Conservation (phyloP, 2,329 filamentous ascomycete species). For the Pseudopyrenochaeta lycopersici region DNA sequence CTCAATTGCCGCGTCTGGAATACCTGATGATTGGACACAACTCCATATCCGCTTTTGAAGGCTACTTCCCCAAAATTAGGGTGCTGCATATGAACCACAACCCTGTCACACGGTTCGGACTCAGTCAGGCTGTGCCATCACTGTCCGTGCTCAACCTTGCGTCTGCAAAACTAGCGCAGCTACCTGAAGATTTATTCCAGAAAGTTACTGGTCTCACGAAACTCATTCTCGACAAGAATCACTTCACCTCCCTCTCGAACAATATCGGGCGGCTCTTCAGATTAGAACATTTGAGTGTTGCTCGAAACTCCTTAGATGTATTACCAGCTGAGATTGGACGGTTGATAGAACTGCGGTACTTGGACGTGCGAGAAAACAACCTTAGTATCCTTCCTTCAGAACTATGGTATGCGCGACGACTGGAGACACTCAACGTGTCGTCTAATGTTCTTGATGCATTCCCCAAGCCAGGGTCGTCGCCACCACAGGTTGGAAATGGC, state of each 20-base stretch:
- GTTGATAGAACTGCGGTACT: constrained; percentile 80
- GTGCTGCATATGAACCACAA: constrained; percentile 92
- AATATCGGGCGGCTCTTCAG: constrained; percentile 84
- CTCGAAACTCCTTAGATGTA: constrained; percentile 86
- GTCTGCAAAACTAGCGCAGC: constrained; percentile 87
- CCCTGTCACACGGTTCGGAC: constrained; percentile 91
- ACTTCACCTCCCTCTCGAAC: constrained; percentile 87
- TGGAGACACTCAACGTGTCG: constrained; percentile 93
- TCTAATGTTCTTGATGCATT: constrained; percentile 93
- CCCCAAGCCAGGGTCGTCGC: constrained; percentile 81
- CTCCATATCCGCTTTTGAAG: constrained; percentile 86
- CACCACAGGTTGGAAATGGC: constrained; percentile 58
- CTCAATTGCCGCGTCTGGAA: constrained; percentile 84
- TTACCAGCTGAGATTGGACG: constrained; percentile 89
- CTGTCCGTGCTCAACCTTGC: constrained; percentile 88
- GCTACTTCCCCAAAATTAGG: constrained; percentile 84
- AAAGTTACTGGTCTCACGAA: constrained; percentile 88
- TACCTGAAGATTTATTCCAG: constrained; percentile 85
- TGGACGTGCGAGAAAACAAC: constrained; percentile 95
- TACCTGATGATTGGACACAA: constrained; percentile 93
- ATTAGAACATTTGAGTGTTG: constrained; percentile 92
- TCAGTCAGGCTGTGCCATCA: constrained; percentile 78
- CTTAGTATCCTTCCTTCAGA: constrained; percentile 87
- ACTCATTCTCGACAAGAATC: constrained; percentile 91
- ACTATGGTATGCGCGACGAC: constrained; percentile 91